Evolutionary conservation across 192 early-diverging fungal species (phyloP).

Genomic region (Dimargaris verticillata): DNA sequence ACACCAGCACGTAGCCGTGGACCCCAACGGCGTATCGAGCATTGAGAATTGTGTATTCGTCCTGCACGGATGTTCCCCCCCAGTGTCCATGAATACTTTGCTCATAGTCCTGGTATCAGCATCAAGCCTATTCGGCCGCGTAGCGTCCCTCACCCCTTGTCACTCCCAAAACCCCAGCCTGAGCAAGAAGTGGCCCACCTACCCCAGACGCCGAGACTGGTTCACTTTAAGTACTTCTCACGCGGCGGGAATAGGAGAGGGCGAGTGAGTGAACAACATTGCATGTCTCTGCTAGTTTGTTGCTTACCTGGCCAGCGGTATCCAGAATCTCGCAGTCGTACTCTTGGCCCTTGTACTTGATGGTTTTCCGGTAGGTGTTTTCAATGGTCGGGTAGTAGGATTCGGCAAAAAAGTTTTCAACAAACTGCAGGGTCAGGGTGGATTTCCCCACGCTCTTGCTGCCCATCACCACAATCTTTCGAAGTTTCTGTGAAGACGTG

Average conservation of each 20-base stretch:
- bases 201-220: no score
- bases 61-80: slow-evolving; percentile 21
- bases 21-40: slow-evolving; percentile 77
- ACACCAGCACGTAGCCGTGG: slow-evolving; percentile 89
- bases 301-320: slow-evolving; percentile 79
- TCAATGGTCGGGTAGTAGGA: slow-evolving; percentile 94
- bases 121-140: no score
- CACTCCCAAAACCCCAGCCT: no score
- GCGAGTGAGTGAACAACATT: no score
- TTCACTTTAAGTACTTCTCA: no score
- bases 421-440: slow-evolving; percentile 81
- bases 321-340: slow-evolving; percentile 84
- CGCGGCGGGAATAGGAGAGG: no score
- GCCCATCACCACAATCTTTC: slow-evolving; percentile 10
- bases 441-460: slow-evolving; percentile 47
- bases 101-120: no score
- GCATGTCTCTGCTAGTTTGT: no score
- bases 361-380: slow-evolving; percentile 74
- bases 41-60: slow-evolving; percentile 89
- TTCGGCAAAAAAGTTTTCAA: slow-evolving; percentile 79
- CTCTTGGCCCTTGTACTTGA: slow-evolving; percentile 66
- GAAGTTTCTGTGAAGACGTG: slow-evolving; percentile 5
- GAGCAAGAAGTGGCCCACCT: no score
- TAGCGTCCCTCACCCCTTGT: no score
- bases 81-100: no score